These are phyloP conservation scores for Barnettozyma sucrosica DNA, from an alignment of 805 yeast species.

Conservation along the genomic window DNA sequence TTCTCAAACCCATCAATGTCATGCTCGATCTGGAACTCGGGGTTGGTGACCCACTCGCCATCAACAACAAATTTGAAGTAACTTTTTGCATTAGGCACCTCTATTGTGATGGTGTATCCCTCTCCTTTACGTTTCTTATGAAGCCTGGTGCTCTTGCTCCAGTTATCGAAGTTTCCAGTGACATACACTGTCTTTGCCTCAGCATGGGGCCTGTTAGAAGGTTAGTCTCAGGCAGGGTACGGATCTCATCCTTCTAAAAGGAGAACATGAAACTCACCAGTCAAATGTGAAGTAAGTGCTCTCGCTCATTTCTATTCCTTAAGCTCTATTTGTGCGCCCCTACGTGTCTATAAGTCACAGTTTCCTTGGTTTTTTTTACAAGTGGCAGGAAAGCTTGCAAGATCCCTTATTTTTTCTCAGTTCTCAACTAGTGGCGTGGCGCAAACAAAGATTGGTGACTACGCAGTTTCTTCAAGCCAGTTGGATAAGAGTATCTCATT, in stretches of 20 bases:
- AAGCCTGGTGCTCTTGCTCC: slow-evolving; percentile 43
- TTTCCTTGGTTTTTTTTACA: not conserved
- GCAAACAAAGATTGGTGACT: too few relatives aligned
- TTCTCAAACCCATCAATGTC: slow-evolving; percentile 41
- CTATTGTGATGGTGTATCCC: slow-evolving; percentile 38
- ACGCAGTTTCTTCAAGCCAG: too few relatives aligned
- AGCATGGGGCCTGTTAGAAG: slow-evolving; percentile 25
- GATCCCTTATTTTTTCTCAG: not conserved
- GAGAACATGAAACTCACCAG: slow-evolving; percentile 7
- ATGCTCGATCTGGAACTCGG: slow-evolving; percentile 36
- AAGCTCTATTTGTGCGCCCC: not conserved
- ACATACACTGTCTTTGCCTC: slow-evolving; percentile 40
- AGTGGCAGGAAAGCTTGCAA: not conserved
- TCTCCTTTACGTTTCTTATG: slow-evolving; percentile 34
- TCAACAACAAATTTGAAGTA: slow-evolving; percentile 54
- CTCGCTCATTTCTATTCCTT: slow-evolving; percentile 1
- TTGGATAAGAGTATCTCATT: too few relatives aligned
- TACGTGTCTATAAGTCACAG: not conserved
- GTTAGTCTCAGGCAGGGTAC: not conserved
- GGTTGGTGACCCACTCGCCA: slow-evolving; percentile 45
- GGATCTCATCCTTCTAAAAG: not conserved
- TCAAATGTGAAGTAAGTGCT: slow-evolving; percentile 9
- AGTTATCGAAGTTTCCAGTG: slow-evolving; percentile 55
- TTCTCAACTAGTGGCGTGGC: not conserved
- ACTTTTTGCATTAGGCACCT: slow-evolving; percentile 33